phyloP scores from a whole-genome alignment of 179 eudicot genomes.

The Amaranthus tricolor region DNA sequence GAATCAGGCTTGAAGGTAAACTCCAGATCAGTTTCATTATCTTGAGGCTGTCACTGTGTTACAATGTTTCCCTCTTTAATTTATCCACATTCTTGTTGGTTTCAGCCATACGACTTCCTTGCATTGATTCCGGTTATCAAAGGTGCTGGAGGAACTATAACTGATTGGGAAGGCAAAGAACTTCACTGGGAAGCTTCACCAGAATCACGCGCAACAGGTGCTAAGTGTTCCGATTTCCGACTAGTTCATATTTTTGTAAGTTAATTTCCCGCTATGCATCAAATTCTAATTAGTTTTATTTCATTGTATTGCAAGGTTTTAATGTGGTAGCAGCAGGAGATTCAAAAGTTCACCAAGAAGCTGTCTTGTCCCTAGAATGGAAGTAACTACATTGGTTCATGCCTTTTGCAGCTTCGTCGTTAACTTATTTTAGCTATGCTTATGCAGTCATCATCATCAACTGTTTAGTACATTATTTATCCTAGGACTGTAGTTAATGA shows the following conservation, averaged over 20 bases:
- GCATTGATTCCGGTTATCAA: constrained; percentile 40
- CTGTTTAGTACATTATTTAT: too few relatives aligned
- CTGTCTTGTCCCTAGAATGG: constrained; percentile 56
- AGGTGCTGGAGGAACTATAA: constrained; percentile 45
- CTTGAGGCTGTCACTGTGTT: background rate
- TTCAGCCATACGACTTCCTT: constrained; percentile 46
- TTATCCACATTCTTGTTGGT: constrained; percentile 1
- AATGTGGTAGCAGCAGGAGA: constrained; percentile 89
- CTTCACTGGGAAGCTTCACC: constrained; percentile 46
- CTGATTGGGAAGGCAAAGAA: constrained; percentile 43
- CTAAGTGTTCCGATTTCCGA: background rate
- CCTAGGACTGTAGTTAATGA: too few relatives aligned
- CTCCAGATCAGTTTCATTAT: background rate
- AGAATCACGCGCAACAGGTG: constrained; percentile 44
- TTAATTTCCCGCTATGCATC: background rate
- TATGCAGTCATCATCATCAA: too few relatives aligned
- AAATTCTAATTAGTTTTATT: background rate
- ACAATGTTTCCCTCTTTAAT: background rate
- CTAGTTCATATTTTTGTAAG: background rate
- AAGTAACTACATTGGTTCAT: constrained; percentile 13
- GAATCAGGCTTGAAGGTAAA: constrained; percentile 95
- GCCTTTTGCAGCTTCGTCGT: background rate
- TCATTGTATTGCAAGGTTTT: constrained; percentile 45
- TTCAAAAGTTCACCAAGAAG: constrained; percentile 62
- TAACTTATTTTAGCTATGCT: background rate